Base-by-base conservation (phyloP, 495 filamentous ascomycete genomes). In the Annulohypoxylon moriforme region DNA sequence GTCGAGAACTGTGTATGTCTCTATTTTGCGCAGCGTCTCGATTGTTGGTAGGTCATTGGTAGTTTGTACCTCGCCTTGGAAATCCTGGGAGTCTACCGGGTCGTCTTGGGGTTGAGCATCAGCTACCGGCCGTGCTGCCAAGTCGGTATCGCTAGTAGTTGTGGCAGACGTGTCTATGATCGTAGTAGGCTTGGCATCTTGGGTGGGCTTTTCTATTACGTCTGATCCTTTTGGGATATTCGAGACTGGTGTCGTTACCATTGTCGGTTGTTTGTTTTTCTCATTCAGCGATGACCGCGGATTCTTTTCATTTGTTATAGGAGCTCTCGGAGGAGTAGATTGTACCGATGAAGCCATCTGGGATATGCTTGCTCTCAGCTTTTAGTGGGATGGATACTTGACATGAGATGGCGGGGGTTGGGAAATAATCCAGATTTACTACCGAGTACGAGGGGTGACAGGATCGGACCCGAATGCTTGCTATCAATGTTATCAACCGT, bases 1-100 rank as follows among this genome's bases (percentile, higher is more conserved):
- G 72, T 92, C 91, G 34, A 93, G 83, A 1, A 96, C 85, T 0
- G 83, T 77, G 74, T 90, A 82, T 49, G 88, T 78, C 34, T 86
- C 85, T 58, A 89, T 81, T 67, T 85, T 85, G 14, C 74, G 76
- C 1, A 88, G 77, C 0, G 81, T 80, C 18, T 82, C 82, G 9
- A 75, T 67, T 0, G 84, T 79, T 0, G 90, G 90, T 0, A 88
- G 77, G 22, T 85, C 80, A 67, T 90, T 85, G 76, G 82, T 82
- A 36, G 80, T 85, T 58, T 81, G 77, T 5, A 87, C 79, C 40
- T 79, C 73, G 59, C 83, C 85, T 14, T 80, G 69, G 64, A 86
- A 86, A 60, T 84, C 82, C 25, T 69, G 73, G 25, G 81, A 73
- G 46, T 76, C 70, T n/a, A 74, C 42, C 14, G 33, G 44, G 38